These are phyloP conservation scores for Scutellaria baicalensis DNA, from an alignment of 257 asterid species.

Conservation along the genomic window DNA sequence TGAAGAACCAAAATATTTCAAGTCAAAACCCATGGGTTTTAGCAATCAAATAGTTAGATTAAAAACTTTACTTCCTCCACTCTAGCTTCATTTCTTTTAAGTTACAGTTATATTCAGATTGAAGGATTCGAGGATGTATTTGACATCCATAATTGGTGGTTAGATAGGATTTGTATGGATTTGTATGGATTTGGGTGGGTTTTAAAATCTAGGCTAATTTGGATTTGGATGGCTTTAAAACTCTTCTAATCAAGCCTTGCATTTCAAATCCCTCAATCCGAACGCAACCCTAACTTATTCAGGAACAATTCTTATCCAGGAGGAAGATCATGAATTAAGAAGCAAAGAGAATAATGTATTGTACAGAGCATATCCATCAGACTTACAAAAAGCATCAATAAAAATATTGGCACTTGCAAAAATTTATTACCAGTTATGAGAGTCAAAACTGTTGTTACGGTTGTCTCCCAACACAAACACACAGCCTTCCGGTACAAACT, in stretches of 20 bases:
- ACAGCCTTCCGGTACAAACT: conserved; percentile 88
- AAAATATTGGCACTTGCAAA: not conserved
- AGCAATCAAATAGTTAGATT: not conserved
- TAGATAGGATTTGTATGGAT: no score
- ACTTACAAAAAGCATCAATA: not conserved
- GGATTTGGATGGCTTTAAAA: no score
- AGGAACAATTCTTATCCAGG: not conserved
- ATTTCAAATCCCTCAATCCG: no score
- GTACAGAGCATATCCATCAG: not conserved
- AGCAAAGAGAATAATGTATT: not conserved
- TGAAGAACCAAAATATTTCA: conserved; percentile 12
- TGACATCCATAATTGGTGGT: no score
- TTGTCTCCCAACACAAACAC: conserved; percentile 98
- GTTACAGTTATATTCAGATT: not conserved
- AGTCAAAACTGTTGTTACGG: conserved; percentile 88
- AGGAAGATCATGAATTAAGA: not conserved
- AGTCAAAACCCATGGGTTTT: not conserved
- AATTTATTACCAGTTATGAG: conserved; percentile 65
- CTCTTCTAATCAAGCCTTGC: no score
- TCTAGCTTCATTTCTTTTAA: not conserved
- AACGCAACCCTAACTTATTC: no score
- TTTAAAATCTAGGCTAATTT: no score
- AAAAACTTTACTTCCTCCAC: not conserved
- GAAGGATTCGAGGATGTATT: not conserved
- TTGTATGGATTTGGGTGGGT: no score